Base-by-base conservation (phyloP, 1,139 yeast species). In the Diutina neorugosa region DNA sequence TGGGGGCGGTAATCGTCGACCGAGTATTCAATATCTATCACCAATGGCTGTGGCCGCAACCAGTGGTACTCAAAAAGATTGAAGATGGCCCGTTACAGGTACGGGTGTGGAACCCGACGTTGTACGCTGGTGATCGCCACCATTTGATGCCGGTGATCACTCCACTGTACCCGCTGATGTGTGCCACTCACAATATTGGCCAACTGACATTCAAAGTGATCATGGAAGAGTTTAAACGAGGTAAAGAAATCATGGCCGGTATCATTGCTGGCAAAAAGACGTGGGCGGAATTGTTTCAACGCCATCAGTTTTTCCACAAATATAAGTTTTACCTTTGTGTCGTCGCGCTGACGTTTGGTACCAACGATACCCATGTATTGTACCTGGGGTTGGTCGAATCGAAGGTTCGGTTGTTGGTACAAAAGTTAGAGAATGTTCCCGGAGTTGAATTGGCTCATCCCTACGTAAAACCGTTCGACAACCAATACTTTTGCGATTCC, bases 81-180 rank as follows among this genome's bases (percentile, higher is more conserved):
- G 99, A 94, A 64, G 98, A 91, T 68, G 98, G 98, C 0, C 98
- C 98, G 0, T 70, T 94, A 51, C 97, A 91, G 61, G 98, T 90
- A 0, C 77, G 96, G 57, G 96, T 93, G 4, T 93, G 99, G 99
- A 93, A 93, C 64, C 99, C 99, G 6, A 79, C 86, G 58, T 69
- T 93, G 4, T 93, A 93, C 63, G 83, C 91, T 1, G 87, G 81
- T 59, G 99, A 93, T 64, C 78, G 96, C 55, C 82, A 81, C 40
- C 99, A 93, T 67, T 75, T 83, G 59, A 94, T 93, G 98, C 99
- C 99, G 0, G 96, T 93, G n/a, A 93, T 93, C 54, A 93, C 99
- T 0, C 99, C 99, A 0, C 98, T 98, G 0, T 93, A 93, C 63
- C 99, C 99, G 0, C 90, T 98, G 0, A 93, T 93, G 98, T 93